Evolutionary conservation across 345 rosid species (phyloP), one percentile per base, ranked within the genome.

Genomic region (Camelina hispida): DNA sequence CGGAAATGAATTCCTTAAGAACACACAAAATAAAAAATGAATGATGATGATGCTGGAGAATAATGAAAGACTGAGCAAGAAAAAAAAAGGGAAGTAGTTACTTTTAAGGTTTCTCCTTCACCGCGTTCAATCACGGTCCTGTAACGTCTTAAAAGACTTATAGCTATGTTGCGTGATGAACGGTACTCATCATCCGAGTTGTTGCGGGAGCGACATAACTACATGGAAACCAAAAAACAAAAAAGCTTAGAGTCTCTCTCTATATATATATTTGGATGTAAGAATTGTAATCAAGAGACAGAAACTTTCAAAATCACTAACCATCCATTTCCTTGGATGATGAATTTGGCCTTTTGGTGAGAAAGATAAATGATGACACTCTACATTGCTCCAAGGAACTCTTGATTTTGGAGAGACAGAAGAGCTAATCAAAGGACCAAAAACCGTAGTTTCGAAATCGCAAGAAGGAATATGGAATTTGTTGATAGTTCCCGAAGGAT

Each of bases 61-160:
- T 63, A 53, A 48, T 57, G 6, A 5, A 47, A 15, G 20, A 63
- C 7, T 9, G 38, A 50, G 16, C 54, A 17, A 38, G 15, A 9
- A 15, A 6, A 32, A 2, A 11, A 60, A 0, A 20, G 9, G 18
- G 16, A 38, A 13, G 35, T 18, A 13, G 35, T 18, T 91, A 91
- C 97, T 87, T 88, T 88, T 79, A 93, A 77, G 87, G 88, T 91
- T 88, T 91, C 89, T 76, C 88, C 97, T 88, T 90, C 91, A 69
- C 98, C 98, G 5, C 98, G 96, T 38, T 88, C 94, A 60, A 93
- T 84, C 68, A 81, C 92, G 28, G 86, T 88, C 81, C 84, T 89
- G 83, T 93, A 91, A 42, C 96, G 88, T 84, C 87, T 84, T 73
- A 93, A 82, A 79, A 93, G 82, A 81, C 91, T 91, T 80, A 86